Evolutionary conservation across 2,329 filamentous ascomycete species (phyloP), one percentile per base, ranked within the genome.

Genomic region (Alternaria triticina): DNA sequence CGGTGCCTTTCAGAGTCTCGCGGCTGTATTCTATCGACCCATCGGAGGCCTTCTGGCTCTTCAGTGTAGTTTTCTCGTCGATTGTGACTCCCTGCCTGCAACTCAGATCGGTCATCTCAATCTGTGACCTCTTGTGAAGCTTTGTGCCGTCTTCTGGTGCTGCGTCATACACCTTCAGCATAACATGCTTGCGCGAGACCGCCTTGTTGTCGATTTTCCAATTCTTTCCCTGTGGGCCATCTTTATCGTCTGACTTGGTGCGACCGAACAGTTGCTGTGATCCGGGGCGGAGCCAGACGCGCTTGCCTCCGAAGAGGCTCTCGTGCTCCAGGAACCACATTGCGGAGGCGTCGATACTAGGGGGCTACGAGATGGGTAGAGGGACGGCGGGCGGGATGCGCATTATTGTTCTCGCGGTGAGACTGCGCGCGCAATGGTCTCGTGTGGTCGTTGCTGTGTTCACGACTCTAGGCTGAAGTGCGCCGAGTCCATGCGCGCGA

Each of bases 151-250:
- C 88, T 51, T 88, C 90, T 13, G 89, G 82, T 44, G 84, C 81
- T 40, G 95, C 90, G 0, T 82, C 71, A 50, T 86, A 88, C 7
- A 98, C 88, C 45, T 89, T 86, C 54, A 99, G 89, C 30, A 90
- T 90, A 68, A 97, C 83, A 80, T 99, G 96, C 74, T 96, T 93
- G 60, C 95, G 87, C 30, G 96, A 99, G 52, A 99, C 92, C 1
- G 90, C 91, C 74, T 91, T 92, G 74, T 96, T 87, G 6, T 90
- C 87, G 69, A 97, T 91, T 23, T 87, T 89, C 67, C 73, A 75
- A n/a, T 71, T 75, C 54, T 74, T 78, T 30, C 59, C 61, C 22
- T 75, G 74, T 27, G 76, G 85, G 70, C 43, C 46, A 23, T 74
- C 70, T 46, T 73, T 68, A 22, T 75, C 74, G 88, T 89, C 84